A percentile compares a stretch with the other conserved stretches of the same genome.
Evolutionary conservation across 768 basidiomycete species (phyloP).

Genomic region (Arthromyces matolae): DNA sequence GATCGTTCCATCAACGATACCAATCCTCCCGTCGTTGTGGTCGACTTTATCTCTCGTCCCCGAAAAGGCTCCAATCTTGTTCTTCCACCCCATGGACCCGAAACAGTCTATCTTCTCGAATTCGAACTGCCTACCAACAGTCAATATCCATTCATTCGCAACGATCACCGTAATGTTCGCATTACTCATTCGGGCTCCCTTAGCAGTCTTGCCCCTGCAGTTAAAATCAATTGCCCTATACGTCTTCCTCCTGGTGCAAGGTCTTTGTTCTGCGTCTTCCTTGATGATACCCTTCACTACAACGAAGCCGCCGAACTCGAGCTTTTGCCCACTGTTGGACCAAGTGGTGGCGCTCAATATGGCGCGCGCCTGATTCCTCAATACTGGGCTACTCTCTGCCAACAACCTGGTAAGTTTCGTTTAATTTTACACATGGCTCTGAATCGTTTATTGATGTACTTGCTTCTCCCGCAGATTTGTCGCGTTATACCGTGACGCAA

Average conservation of each 20-base stretch:
- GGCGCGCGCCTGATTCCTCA: conserved; percentile 20
- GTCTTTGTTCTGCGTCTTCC: conserved; percentile 22
- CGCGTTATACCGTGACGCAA: conserved; percentile 22
- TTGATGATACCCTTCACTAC: conserved; percentile 20
- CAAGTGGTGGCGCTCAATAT: conserved; percentile 10
- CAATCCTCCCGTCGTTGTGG: conserved; percentile 7
- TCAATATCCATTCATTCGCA: conserved; percentile 5
- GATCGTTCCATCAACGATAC: not conserved
- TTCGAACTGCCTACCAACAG: conserved; percentile 6
- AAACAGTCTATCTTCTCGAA: conserved; percentile 7
- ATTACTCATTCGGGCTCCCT: conserved; percentile 15
- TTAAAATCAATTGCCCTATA: conserved; percentile 18
- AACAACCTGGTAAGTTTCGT: conserved; percentile 15
- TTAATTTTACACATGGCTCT: no score
- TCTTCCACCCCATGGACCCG: conserved; percentile 1
- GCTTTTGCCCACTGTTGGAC: conserved; percentile 4
- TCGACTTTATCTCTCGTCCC: conserved; percentile 11
- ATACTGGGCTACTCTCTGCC: conserved; percentile 24
- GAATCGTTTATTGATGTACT: not conserved
- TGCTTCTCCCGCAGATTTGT: conserved; percentile 15
- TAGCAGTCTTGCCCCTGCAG: conserved; percentile 15
- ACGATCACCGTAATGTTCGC: conserved; percentile 10
- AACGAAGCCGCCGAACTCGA: conserved; percentile 21
- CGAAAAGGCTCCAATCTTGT: not conserved
- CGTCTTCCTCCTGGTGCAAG: conserved; percentile 16